Conservation (phyloP, 2,329 filamentous ascomycete species). For the Remersonia thermophila region DNA sequence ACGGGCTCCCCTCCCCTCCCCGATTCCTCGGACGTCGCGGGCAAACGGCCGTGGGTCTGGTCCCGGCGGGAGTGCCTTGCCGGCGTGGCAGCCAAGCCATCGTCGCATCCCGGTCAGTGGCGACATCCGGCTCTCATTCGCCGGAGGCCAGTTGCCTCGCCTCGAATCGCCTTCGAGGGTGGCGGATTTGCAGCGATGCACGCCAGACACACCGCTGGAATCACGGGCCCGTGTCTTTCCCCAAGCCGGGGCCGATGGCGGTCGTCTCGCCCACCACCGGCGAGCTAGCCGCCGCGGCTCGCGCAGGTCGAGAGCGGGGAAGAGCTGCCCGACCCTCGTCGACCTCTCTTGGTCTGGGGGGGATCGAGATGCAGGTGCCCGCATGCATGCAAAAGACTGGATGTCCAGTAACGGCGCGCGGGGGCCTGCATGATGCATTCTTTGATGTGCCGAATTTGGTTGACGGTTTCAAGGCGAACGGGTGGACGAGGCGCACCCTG, state of each 20-base stretch:
- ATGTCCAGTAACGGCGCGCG: constrained; percentile 1
- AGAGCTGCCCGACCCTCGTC: no score
- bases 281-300: no score
- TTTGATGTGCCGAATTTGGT: no score
- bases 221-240: no score
- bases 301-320: no score
- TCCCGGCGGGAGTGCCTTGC: constrained; percentile 17
- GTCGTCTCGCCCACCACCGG: no score
- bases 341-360: neutral
- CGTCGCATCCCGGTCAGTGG: constrained; percentile 9
- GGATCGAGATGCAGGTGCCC: constrained; percentile 3
- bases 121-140: constrained; percentile 14
- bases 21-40: neutral
- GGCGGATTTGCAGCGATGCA: constrained; percentile 7
- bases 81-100: constrained; percentile 9
- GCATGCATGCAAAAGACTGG: constrained; percentile 5
- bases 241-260: no score
- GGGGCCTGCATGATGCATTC: neutral
- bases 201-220: neutral
- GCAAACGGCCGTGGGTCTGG: constrained; percentile 3
- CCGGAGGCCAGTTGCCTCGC: constrained; percentile 11
- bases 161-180: constrained; percentile 15
- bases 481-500: no score
- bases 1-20: neutral
- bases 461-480: no score